Evolutionary conservation across 768 basidiomycete genomes (phyloP), one percentile per base, ranked within the genome.

Genomic region (Serendipita sp.): DNA sequence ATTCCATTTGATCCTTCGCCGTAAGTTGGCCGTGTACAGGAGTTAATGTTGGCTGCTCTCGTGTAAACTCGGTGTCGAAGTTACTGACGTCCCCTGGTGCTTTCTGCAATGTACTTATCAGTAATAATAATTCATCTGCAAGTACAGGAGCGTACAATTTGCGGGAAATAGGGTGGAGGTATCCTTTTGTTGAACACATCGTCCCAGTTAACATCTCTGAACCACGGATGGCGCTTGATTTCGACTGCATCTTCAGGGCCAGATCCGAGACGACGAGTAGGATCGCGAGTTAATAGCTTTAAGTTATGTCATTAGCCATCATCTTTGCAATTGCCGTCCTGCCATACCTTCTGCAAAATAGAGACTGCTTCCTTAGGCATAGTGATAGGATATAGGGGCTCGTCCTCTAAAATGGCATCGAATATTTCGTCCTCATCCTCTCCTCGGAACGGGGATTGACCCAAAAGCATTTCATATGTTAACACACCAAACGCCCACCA

Each of bases 401-500:
- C 96, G 71, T 99, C 96, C 74, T 98, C 96, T 36, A 99, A 76
- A 69, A 99, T 98, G 45, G 96, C 96, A 74, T 99, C 96, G 73
- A 98, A 99, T 66, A 99, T 98, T 79, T 99, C 96, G 72, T 99
- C 96, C 74, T 98, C 96, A 69, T 98, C 96, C 70, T 99, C 96
- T 65, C 96, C 96, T 51, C 94, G 86, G 86, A 99, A 99, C 2
- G 96, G 96, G 3, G 96, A 98, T 76, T 98, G 96, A 52, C 96
- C 96, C 30, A 98, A 80, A 64, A 99, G 76, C 96, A 99, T 99
- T 76, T 99, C 96, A 73, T 99, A 99, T 30, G 89, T 97, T 70
- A 99, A 76, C 3, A 99, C 96, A 68, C 96, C 96, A 73, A 98
- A 98, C 11, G 96, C 96, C 96, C 96, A 99, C 96, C 96, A 99